Evolutionary conservation across 805 yeast genomes (phyloP).

Genomic region (Wickerhamia fluorescens): DNA sequence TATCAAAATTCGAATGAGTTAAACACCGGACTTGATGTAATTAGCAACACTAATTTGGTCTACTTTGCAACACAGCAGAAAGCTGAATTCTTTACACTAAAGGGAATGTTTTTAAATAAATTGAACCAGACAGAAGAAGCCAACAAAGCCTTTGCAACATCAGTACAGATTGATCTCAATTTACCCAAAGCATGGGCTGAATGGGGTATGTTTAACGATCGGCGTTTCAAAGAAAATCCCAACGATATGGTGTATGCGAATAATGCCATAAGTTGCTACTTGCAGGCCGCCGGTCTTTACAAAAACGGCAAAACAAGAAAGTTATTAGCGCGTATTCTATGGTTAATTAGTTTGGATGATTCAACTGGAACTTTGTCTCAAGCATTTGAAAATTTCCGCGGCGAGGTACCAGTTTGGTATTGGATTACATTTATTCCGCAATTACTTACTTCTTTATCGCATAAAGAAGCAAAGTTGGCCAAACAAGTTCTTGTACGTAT

Average conservation of each 20-base stretch:
- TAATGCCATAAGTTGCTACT: constrained; percentile 90
- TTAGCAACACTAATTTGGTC: constrained; percentile 90
- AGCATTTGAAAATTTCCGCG: constrained; percentile 87
- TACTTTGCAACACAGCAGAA: constrained; percentile 97
- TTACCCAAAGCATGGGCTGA: constrained; percentile 99
- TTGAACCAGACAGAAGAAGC: constrained; percentile 90
- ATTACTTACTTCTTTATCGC: constrained; percentile 79
- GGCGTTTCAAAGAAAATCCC: constrained; percentile 76
- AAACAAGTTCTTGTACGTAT: constrained; percentile 83
- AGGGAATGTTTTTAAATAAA: constrained; percentile 96
- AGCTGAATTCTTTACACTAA: constrained; percentile 94
- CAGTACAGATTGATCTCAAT: constrained; percentile 91
- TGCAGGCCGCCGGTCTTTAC: constrained; percentile 96
- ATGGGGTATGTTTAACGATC: constrained; percentile 96
- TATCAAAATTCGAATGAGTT: constrained; percentile 86
- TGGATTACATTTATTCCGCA: constrained; percentile 98
- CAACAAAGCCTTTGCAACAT: constrained; percentile 95
- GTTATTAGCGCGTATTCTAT: constrained; percentile 78
- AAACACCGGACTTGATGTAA: constrained; percentile 93
- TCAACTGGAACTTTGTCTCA: constrained; percentile 69
- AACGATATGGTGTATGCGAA: constrained; percentile 78
- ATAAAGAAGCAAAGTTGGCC: constrained; percentile 83
- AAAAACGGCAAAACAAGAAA: constrained; percentile 88
- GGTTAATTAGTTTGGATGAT: constrained; percentile 92
- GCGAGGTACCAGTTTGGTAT: constrained; percentile 98